Evolutionary conservation across 2,329 filamentous ascomycete species (phyloP).

Genomic region (Ceratocystis smalleyi): DNA sequence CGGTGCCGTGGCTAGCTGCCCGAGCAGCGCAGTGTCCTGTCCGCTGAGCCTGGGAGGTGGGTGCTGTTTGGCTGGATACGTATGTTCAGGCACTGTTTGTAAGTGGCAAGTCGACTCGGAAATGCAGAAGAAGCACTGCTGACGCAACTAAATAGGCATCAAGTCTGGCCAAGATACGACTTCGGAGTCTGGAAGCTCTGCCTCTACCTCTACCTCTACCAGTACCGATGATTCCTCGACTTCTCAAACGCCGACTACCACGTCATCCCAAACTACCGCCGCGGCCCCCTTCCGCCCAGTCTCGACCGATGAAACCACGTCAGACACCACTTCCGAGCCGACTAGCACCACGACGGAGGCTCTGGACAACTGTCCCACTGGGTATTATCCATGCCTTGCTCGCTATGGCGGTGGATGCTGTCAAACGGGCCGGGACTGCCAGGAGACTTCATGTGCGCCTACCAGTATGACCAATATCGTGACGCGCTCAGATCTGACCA

Average conservation of each 20-base stretch:
- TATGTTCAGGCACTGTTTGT: conserved; percentile 57
- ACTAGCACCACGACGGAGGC: conserved; percentile 27
- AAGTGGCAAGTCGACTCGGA: conserved; percentile 25
- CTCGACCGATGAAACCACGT: conserved; percentile 24
- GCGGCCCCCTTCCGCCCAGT: conserved; percentile 17
- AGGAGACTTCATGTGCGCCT: conserved; percentile 60
- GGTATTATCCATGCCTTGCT: conserved; percentile 82
- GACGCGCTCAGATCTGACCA: conserved; percentile 45
- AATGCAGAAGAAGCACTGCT: conserved; percentile 3
- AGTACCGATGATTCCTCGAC: conserved; percentile 16
- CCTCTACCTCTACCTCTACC: conserved; percentile 19
- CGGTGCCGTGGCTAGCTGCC: conserved; percentile 47
- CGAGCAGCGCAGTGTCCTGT: conserved; percentile 47
- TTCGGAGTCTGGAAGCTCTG: conserved; percentile 23
- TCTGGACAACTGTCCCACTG: conserved; percentile 52
- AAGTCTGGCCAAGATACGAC: conserved; percentile 16
- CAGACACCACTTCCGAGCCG: conserved; percentile 23
- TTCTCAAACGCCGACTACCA: conserved; percentile 26
- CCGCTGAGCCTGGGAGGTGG: conserved; percentile 51
- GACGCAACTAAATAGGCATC: conserved; percentile 6
- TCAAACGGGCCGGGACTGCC: conserved; percentile 71
- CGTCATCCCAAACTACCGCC: conserved; percentile 27
- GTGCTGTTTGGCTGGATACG: conserved; percentile 58
- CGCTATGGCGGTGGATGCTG: conserved; percentile 75
- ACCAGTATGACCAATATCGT: conserved; percentile 46